Percentiles rank a stretch among this genome's conserved stretches.
Conservation (phyloP, 169 alveolate genomes). For the Cyclospora cayetanensis region DNA sequence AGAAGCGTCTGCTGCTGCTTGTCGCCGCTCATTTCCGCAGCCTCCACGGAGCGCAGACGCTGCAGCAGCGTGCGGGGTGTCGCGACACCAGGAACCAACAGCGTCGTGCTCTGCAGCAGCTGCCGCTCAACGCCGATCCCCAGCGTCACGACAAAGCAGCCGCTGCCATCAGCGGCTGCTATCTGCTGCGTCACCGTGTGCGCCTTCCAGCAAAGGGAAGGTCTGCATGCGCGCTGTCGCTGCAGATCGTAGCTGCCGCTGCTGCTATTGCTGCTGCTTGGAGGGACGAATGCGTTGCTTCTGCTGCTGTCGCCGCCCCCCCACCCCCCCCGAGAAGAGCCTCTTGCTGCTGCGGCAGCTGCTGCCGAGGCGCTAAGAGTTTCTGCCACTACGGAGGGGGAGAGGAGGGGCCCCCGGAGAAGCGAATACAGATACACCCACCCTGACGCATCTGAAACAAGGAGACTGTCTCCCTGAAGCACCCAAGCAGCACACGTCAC, state of each 20-base stretch:
- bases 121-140: constrained; percentile 37
- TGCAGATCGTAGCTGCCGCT: constrained; percentile 25
- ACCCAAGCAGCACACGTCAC: constrained; percentile 60
- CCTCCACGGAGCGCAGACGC: constrained; percentile 20
- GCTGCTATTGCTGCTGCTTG: constrained; percentile 21
- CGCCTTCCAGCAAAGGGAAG: constrained; percentile 46
- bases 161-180: constrained; percentile 60
- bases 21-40: no score
- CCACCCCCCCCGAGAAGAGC: not conserved
- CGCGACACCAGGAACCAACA: constrained; percentile 24
- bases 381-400: constrained; percentile 66
- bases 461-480: constrained; percentile 53
- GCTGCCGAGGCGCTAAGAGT: constrained; percentile 36
- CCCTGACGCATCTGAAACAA: constrained; percentile 36
- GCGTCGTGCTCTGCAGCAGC: constrained; percentile 38
- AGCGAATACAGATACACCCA: constrained; percentile 50
- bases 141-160: not conserved
- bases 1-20: not conserved
- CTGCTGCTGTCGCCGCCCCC: no score
- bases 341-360: not conserved
- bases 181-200: constrained; percentile 40
- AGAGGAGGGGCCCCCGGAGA: constrained; percentile 70
- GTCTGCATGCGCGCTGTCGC: constrained; percentile 60
- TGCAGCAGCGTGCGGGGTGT: constrained; percentile 47
- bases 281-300: no score